Evolutionary conservation across 2,329 filamentous ascomycete species (phyloP).

Genomic region (Xylaria sp.): DNA sequence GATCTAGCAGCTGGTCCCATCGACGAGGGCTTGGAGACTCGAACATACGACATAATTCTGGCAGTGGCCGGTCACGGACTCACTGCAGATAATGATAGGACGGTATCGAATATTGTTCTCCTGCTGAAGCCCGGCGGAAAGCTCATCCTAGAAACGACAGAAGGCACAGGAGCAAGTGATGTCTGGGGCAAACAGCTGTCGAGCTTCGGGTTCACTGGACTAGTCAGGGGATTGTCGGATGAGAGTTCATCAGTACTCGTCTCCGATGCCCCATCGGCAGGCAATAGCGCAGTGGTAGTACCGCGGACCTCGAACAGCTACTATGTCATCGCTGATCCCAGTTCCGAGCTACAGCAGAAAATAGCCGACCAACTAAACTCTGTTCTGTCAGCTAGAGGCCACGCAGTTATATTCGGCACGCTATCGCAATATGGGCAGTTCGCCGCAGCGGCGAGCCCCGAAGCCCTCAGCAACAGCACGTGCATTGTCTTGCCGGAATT

Average conservation of each 20-base stretch:
- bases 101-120: background rate
- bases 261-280: background rate
- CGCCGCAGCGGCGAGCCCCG: slow-evolving; percentile 12
- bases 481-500: slow-evolving; percentile 30
- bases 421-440: slow-evolving; percentile 13
- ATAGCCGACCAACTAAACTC: slow-evolving; percentile 17
- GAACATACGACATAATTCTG: slow-evolving; percentile 44
- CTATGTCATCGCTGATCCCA: slow-evolving; percentile 1
- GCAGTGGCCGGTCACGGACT: slow-evolving; percentile 37
- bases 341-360: slow-evolving; percentile 6
- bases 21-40: slow-evolving; percentile 46
- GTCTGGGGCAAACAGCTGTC: slow-evolving; percentile 6
- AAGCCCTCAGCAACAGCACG: slow-evolving; percentile 13
- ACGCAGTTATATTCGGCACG: slow-evolving; percentile 1
- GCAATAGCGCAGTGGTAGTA: slow-evolving; percentile 26
- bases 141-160: background rate
- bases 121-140: slow-evolving; percentile 14
- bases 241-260: slow-evolving; percentile 42
- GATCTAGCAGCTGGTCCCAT: slow-evolving; percentile 45
- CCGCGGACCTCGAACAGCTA: slow-evolving; percentile 20
- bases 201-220: slow-evolving; percentile 44
- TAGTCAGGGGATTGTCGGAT: slow-evolving; percentile 39
- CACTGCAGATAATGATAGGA: background rate
- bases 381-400: slow-evolving; percentile 6
- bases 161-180: slow-evolving; percentile 1